Evolutionary conservation across 805 yeast species (phyloP).

Genomic region (Tetrapisispora phaffii): DNA sequence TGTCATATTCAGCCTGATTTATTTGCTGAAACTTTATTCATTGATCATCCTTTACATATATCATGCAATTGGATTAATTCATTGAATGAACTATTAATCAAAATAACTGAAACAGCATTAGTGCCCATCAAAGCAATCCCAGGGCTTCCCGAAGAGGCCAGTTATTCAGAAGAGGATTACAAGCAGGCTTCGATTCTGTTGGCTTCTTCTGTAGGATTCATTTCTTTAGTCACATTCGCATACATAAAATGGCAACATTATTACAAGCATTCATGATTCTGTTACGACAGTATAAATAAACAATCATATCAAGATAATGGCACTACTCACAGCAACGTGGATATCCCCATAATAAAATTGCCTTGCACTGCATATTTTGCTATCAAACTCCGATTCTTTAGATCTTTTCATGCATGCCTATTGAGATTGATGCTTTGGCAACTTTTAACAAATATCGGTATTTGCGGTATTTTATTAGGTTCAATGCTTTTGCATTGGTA

Average conservation of each 20-base stretch:
- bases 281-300: too few species aligned
- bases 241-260: conserved; percentile 36
- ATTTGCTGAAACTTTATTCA: conserved; percentile 52
- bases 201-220: conserved; percentile 59
- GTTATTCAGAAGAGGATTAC: conserved; percentile 37
- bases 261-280: too few species aligned
- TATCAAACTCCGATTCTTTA: too few species aligned
- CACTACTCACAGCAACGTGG: too few species aligned
- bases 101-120: conserved; percentile 80
- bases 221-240: conserved; percentile 55
- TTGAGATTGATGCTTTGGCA: too few species aligned
- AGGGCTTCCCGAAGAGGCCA: conserved; percentile 56
- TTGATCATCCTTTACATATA: conserved; percentile 82
- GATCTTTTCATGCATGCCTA: too few species aligned
- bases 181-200: conserved; percentile 48
- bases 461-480: too few species aligned
- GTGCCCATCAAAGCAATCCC: conserved; percentile 72
- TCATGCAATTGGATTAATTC: conserved; percentile 87
- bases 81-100: conserved; percentile 72
- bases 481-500: too few species aligned
- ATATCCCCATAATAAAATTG: too few species aligned
- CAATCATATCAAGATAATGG: too few species aligned
- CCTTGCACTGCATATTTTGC: too few species aligned
- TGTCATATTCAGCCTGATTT: conserved; percentile 80
- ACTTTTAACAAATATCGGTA: too few species aligned